Conservation (phyloP, 768 basidiomycete species). For the Kwoniella sp. region DNA sequence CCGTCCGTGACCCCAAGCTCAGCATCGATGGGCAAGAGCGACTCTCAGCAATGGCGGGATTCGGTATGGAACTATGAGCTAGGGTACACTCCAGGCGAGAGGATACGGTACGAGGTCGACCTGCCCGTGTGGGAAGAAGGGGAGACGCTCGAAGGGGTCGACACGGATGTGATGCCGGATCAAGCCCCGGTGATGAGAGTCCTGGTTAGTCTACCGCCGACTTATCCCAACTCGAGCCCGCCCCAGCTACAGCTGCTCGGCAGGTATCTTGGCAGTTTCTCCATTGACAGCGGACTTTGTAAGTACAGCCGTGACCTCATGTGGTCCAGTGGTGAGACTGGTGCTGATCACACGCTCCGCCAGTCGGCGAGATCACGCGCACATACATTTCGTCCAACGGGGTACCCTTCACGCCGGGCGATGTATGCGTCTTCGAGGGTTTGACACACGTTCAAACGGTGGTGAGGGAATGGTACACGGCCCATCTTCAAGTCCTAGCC, state of each 20-base stretch:
- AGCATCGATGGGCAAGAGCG: constrained; percentile 4
- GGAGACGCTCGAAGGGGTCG: constrained; percentile 25
- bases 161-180: constrained; percentile 9
- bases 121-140: constrained; percentile 42
- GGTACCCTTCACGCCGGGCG: constrained; percentile 43
- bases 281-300: constrained; percentile 49
- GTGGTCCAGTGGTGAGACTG: too few species aligned
- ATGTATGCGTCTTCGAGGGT: constrained; percentile 51
- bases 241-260: constrained; percentile 50
- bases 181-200: constrained; percentile 33
- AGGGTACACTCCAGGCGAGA: constrained; percentile 25
- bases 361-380: constrained; percentile 49
- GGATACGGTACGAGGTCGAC: constrained; percentile 45
- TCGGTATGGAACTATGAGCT: constrained; percentile 22
- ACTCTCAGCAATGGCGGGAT: constrained; percentile 25
- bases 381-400: constrained; percentile 48
- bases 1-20: neutral
- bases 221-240: constrained; percentile 45
- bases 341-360: neutral
- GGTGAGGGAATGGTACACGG: constrained; percentile 38
- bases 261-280: constrained; percentile 47
- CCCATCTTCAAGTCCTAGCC: constrained; percentile 15
- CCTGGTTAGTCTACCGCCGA: constrained; percentile 47
- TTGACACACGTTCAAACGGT: constrained; percentile 36
- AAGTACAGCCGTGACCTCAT: constrained; percentile 11